A percentile compares a stretch with the other conserved stretches of the same genome.
phyloP scores from a whole-genome alignment of 108 stramenopile species.

The Pelagomonas calceolata region DNA sequence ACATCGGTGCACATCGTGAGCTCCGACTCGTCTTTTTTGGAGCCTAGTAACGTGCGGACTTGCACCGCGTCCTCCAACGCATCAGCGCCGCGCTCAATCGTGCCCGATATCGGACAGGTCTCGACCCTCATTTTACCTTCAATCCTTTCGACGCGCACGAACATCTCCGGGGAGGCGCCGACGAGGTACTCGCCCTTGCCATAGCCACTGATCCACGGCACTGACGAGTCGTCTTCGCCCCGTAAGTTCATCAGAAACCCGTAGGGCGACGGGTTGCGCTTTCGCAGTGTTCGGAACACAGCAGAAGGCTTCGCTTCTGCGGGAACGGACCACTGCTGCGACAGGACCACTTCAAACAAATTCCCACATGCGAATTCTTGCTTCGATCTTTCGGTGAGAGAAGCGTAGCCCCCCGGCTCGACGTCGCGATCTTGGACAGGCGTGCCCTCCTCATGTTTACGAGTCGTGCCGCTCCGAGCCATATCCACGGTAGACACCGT shows the following conservation, averaged over 20 bases:
- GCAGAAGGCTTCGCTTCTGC: conserved; percentile 43
- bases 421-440: conserved; percentile 52
- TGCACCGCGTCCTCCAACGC: conserved; percentile 90
- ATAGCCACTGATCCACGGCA: not conserved
- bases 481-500: conserved; percentile 61
- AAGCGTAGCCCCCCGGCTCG: conserved; percentile 63
- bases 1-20: conserved; percentile 98
- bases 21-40: conserved; percentile 86
- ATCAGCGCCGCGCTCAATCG: conserved; percentile 87
- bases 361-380: conserved; percentile 87
- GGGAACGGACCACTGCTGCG: conserved; percentile 73
- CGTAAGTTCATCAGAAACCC: conserved; percentile 87
- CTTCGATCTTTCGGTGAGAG: conserved; percentile 73
- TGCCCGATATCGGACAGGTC: conserved; percentile 97
- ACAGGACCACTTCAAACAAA: conserved; percentile 87
- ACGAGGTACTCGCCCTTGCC: conserved; percentile 61
- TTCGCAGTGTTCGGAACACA: conserved; percentile 73
- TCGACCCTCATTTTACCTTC: conserved; percentile 78
- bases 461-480: conserved; percentile 47
- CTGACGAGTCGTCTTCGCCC: conserved; percentile 11
- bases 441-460: conserved; percentile 32
- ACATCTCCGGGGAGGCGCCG: conserved; percentile 97
- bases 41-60: conserved; percentile 80
- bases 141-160: conserved; percentile 84
- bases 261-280: conserved; percentile 87